These are phyloP conservation scores for Russula brevipes DNA, from an alignment of 768 basidiomycete genomes.

Conservation along the genomic window DNA sequence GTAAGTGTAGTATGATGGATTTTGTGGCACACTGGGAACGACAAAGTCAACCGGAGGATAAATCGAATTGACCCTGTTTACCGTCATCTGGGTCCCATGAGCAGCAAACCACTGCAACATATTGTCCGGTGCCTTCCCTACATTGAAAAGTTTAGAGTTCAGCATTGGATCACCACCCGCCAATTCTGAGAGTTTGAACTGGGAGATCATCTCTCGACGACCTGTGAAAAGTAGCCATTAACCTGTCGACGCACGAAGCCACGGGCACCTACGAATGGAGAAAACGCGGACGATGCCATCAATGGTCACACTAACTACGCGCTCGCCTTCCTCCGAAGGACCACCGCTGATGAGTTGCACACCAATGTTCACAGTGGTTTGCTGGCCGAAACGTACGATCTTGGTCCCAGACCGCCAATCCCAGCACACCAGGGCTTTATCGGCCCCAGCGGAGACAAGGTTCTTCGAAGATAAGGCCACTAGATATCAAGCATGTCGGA, in stretches of 20 bases:
- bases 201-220: conserved; percentile 84
- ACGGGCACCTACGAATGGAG: conserved; percentile 65
- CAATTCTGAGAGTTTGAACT: conserved; percentile 81
- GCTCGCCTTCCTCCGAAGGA: conserved; percentile 55
- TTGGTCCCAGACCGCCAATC: conserved; percentile 87
- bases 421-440: conserved; percentile 78
- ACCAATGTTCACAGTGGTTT: conserved; percentile 87
- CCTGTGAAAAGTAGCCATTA: conserved; percentile 31
- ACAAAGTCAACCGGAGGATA: not conserved
- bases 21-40: conserved; percentile 74
- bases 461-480: conserved; percentile 82
- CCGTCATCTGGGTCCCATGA: conserved; percentile 86
- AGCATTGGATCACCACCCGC: conserved; percentile 62
- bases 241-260: not conserved
- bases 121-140: conserved; percentile 78
- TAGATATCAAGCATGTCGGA: not conserved
- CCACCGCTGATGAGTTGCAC: conserved; percentile 70
- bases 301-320: conserved; percentile 86
- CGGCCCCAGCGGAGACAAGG: conserved; percentile 78
- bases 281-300: conserved; percentile 89
- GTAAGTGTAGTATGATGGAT: conserved; percentile 76
- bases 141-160: conserved; percentile 63
- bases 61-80: conserved; percentile 33
- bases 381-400: conserved; percentile 87
- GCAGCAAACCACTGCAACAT: conserved; percentile 95